phyloP scores from a whole-genome alignment of 495 filamentous ascomycete species.

The Tuber umbilicatum region DNA sequence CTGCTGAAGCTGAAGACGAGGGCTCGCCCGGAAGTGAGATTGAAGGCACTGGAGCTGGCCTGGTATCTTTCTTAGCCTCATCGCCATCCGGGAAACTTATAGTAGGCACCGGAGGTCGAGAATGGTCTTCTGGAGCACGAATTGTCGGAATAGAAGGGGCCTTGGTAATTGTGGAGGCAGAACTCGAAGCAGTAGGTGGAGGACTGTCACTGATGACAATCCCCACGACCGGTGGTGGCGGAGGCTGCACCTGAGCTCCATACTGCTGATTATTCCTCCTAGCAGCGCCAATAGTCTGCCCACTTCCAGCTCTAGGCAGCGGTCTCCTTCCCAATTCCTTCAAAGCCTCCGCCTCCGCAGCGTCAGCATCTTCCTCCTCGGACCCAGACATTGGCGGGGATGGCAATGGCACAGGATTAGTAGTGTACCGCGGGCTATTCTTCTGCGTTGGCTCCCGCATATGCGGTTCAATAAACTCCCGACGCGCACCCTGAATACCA shows the following conservation, averaged over 20 bases:
- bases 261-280: conserved; percentile 36
- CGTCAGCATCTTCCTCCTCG: conserved; percentile 39
- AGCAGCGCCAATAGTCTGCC: conserved; percentile 9
- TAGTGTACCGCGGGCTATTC: conserved; percentile 39
- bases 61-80: conserved; percentile 34
- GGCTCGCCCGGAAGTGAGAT: conserved; percentile 48
- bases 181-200: conserved; percentile 31
- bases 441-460: conserved; percentile 40
- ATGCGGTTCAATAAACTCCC: conserved; percentile 37
- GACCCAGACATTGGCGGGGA: conserved; percentile 40
- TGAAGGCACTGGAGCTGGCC: conserved; percentile 41
- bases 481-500: conserved; percentile 9
- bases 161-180: conserved; percentile 16
- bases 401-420: conserved; percentile 36
- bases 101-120: conserved; percentile 36
- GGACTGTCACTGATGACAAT: conserved; percentile 44
- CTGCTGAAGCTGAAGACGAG: conserved; percentile 42
- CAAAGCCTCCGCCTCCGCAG: conserved; percentile 38
- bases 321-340: conserved; percentile 37
- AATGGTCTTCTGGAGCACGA: conserved; percentile 49
- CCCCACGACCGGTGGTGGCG: conserved; percentile 40
- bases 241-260: conserved; percentile 41
- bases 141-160: conserved; percentile 33
- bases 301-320: conserved; percentile 29
- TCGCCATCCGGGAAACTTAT: conserved; percentile 41